Base-by-base conservation (phyloP, 2,329 filamentous ascomycete species). In the Penicillium sp. region DNA sequence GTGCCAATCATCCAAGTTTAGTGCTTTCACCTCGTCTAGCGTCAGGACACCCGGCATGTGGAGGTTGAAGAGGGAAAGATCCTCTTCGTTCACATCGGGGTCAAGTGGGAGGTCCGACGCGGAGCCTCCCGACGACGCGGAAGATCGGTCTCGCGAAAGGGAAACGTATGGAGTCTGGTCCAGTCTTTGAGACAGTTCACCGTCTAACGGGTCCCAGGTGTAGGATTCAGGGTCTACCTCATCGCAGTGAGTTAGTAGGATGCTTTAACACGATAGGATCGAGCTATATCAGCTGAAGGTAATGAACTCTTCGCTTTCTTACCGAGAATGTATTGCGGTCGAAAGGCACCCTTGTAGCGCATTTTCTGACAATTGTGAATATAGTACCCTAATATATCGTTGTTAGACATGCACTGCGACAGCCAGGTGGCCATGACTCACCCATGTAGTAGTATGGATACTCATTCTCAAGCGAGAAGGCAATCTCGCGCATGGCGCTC, bases 361-460 rank as follows among this genome's bases (percentile, higher is more conserved):
- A 75, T 75, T 51, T 75, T 75, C 31, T 67, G 63, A 47, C 71
- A 74, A 2, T 65, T 68, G 52, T 82, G 80, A 46, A 84, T 83
- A 56, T 83, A 83, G 61, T 74, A 83, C 9, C 80, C 71, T 74
- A 36, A 3, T 11, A n/a, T n/a, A n/a, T n/a, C n/a, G 23, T 33
- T 4, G 17, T 46, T 19, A 47, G 35, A 25, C 2, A 19, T 7
- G 6, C 13, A 7, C 7, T 10, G n/a, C 23, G 7, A 13, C 14
- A 4, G 11, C 4, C n/a, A 25, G 18, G n/a, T 4, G 25, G 11
- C 18, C 30, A 20, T 17, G 13, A 30, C 60, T 10, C 50, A 74
- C 71, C 80, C 80, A 84, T 83, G 63, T 83, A 83, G 58, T 83
- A 83, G 59, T 77, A 81, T 39, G 73, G 56, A 49, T 83, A 81